phyloP scores from a whole-genome alignment of 345 rosid genomes.

The Carallia pectinifolia region DNA sequence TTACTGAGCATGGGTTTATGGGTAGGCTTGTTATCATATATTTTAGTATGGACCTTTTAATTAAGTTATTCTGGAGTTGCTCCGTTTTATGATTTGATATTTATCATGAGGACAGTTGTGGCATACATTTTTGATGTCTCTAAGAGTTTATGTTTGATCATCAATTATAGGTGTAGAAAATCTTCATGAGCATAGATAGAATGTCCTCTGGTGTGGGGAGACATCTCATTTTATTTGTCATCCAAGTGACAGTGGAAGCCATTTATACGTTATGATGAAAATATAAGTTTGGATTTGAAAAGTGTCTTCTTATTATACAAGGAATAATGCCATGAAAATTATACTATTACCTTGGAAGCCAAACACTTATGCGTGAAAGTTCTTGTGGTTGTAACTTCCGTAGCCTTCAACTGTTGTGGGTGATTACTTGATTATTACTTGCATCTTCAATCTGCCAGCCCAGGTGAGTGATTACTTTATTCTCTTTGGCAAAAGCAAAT shows the following conservation, averaged over 20 bases:
- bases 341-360: not conserved
- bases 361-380: too few relatives aligned
- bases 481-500: too few relatives aligned
- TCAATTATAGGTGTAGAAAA: conserved; percentile 76
- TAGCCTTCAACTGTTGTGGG: too few relatives aligned
- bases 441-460: too few relatives aligned
- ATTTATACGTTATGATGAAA: not conserved
- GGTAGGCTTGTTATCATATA: conserved; percentile 41
- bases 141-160: conserved; percentile 61
- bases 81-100: conserved; percentile 10
- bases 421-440: too few relatives aligned
- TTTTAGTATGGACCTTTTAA: not conserved
- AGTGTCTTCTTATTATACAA: too few relatives aligned
- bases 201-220: conserved; percentile 85
- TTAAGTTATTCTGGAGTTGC: conserved; percentile 2
- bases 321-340: not conserved
- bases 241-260: conserved; percentile 51
- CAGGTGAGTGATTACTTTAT: too few relatives aligned
- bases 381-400: too few relatives aligned
- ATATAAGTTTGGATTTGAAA: too few relatives aligned
- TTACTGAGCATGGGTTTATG: conserved; percentile 58
- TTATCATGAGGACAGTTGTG: conserved; percentile 51
- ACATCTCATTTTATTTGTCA: conserved; percentile 69
- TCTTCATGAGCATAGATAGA: conserved; percentile 69
- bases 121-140: conserved; percentile 81